Conservation (phyloP, 805 yeast species). For the Metschnikowia peoriensis region DNA sequence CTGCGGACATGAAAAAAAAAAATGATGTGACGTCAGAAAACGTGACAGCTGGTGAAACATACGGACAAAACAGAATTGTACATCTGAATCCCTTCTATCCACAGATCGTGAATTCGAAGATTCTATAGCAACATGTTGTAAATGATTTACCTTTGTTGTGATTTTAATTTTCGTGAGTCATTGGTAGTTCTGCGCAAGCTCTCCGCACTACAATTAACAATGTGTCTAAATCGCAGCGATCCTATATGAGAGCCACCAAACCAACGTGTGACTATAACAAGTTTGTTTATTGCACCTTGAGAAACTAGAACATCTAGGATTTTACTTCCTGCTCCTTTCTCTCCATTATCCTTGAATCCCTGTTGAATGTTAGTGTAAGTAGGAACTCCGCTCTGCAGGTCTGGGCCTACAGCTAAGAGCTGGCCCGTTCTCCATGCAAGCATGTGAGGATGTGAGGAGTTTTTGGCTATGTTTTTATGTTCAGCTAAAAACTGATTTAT, state of each 20-base stretch:
- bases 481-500: slow-evolving; percentile 40
- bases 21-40: not conserved
- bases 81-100: not conserved
- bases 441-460: slow-evolving; percentile 70
- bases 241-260: slow-evolving; percentile 79
- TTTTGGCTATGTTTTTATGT: slow-evolving; percentile 48
- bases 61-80: not conserved
- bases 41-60: not conserved
- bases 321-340: slow-evolving; percentile 68
- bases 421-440: slow-evolving; percentile 66
- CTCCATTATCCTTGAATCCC: slow-evolving; percentile 71
- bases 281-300: slow-evolving; percentile 47
- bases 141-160: not conserved
- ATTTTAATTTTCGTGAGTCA: not conserved
- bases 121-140: too few species aligned
- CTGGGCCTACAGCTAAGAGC: not conserved
- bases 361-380: slow-evolving; percentile 40
- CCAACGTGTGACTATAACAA: slow-evolving; percentile 77
- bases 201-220: slow-evolving; percentile 54
- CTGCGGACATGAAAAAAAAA: not conserved
- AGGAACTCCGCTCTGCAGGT: not conserved
- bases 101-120: too few species aligned
- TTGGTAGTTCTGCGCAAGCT: slow-evolving; percentile 32
- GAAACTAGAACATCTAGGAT: slow-evolving; percentile 52
- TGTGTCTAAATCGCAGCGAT: slow-evolving; percentile 65